Evolutionary conservation across 1,284 basidiomycete genomes (phyloP), one percentile per base, ranked within the genome.

Genomic region (Moniliophthora roreri): DNA sequence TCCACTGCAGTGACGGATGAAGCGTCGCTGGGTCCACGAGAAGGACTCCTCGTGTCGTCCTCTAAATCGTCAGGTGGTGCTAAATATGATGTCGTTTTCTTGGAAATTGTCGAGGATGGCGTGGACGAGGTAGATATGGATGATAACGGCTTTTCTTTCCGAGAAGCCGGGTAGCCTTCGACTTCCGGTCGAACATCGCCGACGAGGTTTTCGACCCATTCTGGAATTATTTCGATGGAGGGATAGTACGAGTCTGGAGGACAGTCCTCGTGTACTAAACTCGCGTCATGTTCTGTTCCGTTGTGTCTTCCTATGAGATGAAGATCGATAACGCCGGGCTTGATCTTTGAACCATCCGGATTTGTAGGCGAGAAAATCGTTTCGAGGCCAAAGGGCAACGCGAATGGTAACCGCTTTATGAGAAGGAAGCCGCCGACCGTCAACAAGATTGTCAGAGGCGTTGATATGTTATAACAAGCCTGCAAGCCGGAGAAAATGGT

Each of bases 221-320:
- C 42, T n/a, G 23, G 7, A 15, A 2, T 3, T 6, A 45, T 28
- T 5, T 44, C 18, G 35, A 68, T 73, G 0, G 76, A 75, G 0
- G 76, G 75, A 58, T 67, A 72, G 47, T 61, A 58, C 20, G 69
- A 53, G 7, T 67, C 70, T 21, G 56, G 32, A 0, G 67, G 65
- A 1, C 71, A 70, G 52, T 79, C 69, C 9, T 59, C 62, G 53
- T 79, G 77, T 13, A 78, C 77, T 18, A 78, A 66, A 55, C 75
- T 77, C 18, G 77, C 77, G 49, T 79, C 64, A 58, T 48, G 61
- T 55, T 63, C 58, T 9, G 56, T 47, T 24, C 50, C 50, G 38
- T 47, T 42, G 36, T 59, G 58, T n/a, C 34, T 28, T 7, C 48
- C 55, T 16, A 59, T 32, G 15, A 24, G 37, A 23, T 54, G 35